These are phyloP conservation scores for Penicillium sp. DNA, from an alignment of 2,329 filamentous ascomycete species.

Conservation along the genomic window DNA sequence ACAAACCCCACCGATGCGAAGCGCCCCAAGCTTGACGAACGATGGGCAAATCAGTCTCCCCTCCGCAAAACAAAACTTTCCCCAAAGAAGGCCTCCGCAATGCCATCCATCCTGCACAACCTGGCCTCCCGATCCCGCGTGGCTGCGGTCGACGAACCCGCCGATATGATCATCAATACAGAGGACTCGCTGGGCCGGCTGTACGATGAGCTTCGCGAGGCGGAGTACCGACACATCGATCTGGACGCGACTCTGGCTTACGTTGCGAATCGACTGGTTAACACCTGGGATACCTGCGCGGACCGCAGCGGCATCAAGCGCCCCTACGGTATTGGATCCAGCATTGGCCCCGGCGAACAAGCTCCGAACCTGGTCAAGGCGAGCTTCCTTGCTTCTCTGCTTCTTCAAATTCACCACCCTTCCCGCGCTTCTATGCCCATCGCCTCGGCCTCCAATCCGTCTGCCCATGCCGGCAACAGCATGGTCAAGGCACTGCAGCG, in stretches of 20 bases:
- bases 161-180: constrained; percentile 73
- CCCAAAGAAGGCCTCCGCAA: constrained; percentile 62
- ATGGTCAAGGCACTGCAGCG: constrained; percentile 34
- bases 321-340: constrained; percentile 51
- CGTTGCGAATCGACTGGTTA: constrained; percentile 38
- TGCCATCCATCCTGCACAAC: constrained; percentile 73
- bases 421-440: constrained; percentile 42
- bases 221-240: constrained; percentile 36
- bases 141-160: constrained; percentile 69
- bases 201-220: constrained; percentile 54
- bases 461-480: constrained; percentile 31
- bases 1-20: constrained; percentile 49
- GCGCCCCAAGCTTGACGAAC: constrained; percentile 47
- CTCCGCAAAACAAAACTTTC: constrained; percentile 39
- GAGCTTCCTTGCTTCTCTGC: constrained; percentile 74
- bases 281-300: constrained; percentile 38
- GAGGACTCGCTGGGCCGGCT: constrained; percentile 71
- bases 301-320: constrained; percentile 47
- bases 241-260: constrained; percentile 39
- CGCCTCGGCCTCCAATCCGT: constrained; percentile 25
- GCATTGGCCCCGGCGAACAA: constrained; percentile 67
- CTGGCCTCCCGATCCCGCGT: constrained; percentile 62
- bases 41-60: constrained; percentile 41
- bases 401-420: constrained; percentile 79
- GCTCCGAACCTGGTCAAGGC: constrained; percentile 74